Evolutionary conservation across 2,329 filamentous ascomycete species (phyloP).

Genomic region (Colletotrichum spinosum): DNA sequence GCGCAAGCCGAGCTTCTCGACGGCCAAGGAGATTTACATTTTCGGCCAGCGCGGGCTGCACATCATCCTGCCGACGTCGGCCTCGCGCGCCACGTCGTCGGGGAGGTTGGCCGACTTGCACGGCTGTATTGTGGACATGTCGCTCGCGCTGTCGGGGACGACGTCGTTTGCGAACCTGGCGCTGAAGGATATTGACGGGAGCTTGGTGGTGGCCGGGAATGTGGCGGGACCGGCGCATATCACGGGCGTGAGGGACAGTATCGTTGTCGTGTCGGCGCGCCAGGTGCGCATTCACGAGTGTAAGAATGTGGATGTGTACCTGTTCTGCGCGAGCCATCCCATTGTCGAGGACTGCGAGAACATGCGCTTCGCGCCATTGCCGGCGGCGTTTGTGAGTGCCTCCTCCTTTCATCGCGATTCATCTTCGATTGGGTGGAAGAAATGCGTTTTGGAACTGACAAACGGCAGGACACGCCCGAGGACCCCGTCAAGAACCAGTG

Average conservation of each 20-base stretch:
- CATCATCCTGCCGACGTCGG: constrained; percentile 80
- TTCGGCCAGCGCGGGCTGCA: constrained; percentile 75
- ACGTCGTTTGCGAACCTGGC: constrained; percentile 76
- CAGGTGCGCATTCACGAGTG: constrained; percentile 96
- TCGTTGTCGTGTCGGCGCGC: constrained; percentile 83
- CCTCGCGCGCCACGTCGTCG: constrained; percentile 77
- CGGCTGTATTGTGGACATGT: constrained; percentile 84
- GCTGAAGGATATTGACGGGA: constrained; percentile 76
- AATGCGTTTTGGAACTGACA: constrained; percentile 14
- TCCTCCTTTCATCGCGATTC: fast-evolving
- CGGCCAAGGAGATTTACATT: constrained; percentile 72
- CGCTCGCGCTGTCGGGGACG: constrained; percentile 66
- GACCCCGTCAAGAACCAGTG: constrained; percentile 73
- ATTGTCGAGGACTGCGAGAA: constrained; percentile 91
- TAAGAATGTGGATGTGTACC: constrained; percentile 82
- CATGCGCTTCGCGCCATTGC: constrained; percentile 84
- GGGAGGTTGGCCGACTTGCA: constrained; percentile 78
- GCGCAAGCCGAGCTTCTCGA: constrained; percentile 73
- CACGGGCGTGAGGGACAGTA: constrained; percentile 77
- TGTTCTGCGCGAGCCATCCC: constrained; percentile 83
- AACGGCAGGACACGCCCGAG: constrained; percentile 42
- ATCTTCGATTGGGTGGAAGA: neutral
- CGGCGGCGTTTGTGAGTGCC: constrained; percentile 72
- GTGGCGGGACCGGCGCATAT: constrained; percentile 87
- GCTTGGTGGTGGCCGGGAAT: constrained; percentile 81